Evolutionary conservation across 805 yeast genomes (phyloP).

Genomic region (Barnettozyma populi): DNA sequence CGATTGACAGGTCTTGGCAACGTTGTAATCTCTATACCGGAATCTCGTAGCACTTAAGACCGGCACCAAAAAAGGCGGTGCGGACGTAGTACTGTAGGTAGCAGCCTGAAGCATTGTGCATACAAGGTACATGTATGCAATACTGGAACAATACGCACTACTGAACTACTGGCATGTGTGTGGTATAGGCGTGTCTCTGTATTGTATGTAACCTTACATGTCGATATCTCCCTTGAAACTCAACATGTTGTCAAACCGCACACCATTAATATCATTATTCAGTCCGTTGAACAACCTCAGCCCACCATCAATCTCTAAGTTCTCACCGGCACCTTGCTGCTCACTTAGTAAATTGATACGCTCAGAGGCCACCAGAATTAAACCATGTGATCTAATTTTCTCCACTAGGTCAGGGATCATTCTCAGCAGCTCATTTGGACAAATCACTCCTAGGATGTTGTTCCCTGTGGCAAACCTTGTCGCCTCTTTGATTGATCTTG

Average conservation of each 20-base stretch:
- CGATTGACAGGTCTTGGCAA: neutral
- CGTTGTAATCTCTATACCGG: neutral
- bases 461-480: constrained; percentile 74
- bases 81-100: too few species aligned
- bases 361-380: constrained; percentile 71
- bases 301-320: neutral
- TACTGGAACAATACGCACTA: neutral
- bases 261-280: constrained; percentile 48
- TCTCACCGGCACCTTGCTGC: constrained; percentile 10
- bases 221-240: constrained; percentile 60
- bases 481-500: constrained; percentile 76
- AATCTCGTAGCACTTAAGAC: neutral
- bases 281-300: neutral
- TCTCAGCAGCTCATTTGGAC: constrained; percentile 63
- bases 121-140: too few species aligned
- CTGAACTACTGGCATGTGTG: neutral
- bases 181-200: neutral
- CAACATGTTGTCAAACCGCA: constrained; percentile 55
- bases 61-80: too few species aligned
- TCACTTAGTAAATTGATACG: constrained; percentile 26
- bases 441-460: constrained; percentile 78
- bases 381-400: constrained; percentile 71
- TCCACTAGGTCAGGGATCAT: constrained; percentile 74
- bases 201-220: constrained; percentile 25
- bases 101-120: too few species aligned